Conservation (phyloP, 1,284 basidiomycete species). For the Exobasidium cylindrosporum region DNA sequence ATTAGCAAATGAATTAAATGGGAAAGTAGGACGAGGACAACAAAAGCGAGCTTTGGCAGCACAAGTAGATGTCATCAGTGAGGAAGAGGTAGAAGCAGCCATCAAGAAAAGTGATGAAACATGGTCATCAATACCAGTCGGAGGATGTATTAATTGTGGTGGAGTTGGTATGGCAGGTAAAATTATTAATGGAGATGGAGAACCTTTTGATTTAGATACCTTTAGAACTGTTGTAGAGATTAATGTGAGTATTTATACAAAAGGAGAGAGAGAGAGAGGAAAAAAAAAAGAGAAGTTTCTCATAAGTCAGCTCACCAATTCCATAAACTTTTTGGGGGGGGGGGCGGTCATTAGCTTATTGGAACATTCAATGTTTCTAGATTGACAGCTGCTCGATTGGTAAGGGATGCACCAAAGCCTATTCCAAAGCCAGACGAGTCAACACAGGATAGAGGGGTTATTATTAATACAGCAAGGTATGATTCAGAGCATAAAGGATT, state of each 20-base stretch:
- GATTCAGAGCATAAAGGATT: background rate
- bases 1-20: conserved; percentile 23
- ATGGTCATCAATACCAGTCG: conserved; percentile 37
- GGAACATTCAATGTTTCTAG: conserved; percentile 56
- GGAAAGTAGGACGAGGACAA: background rate
- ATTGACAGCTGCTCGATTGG: conserved; percentile 50
- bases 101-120: conserved; percentile 31
- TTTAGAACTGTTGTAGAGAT: conserved; percentile 52
- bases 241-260: conserved; percentile 25
- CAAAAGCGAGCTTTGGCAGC: conserved; percentile 26
- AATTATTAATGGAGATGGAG: conserved; percentile 44
- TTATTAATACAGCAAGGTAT: conserved; percentile 20
- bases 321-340: conserved; percentile 23
- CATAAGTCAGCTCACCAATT: background rate
- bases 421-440: conserved; percentile 24
- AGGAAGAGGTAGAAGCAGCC: conserved; percentile 39
- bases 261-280: background rate
- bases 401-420: conserved; percentile 31
- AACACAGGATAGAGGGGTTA: conserved; percentile 52
- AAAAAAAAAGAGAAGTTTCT: background rate
- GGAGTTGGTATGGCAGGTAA: conserved; percentile 56
- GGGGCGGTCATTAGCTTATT: conserved; percentile 20
- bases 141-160: conserved; percentile 54
- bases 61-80: conserved; percentile 48
- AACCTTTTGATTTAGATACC: conserved; percentile 48